Conservation (phyloP, 1,284 basidiomycete species). For the Irpex lacteus region DNA sequence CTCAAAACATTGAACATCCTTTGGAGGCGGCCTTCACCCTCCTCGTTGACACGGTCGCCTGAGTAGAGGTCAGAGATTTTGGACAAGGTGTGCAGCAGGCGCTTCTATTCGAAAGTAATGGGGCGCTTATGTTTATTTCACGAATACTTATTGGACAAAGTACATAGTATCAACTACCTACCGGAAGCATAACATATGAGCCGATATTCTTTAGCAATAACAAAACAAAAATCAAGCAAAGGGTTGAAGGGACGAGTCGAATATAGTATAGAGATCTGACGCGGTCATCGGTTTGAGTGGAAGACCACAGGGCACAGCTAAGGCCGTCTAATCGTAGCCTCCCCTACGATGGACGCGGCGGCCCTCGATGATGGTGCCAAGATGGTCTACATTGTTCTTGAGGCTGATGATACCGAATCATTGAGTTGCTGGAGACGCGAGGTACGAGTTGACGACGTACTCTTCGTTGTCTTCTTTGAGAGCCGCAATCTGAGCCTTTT, state of each 20-base stretch:
- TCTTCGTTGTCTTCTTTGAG: not conserved
- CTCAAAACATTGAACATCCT: slow-evolving; percentile 17
- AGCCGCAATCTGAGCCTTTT: not conserved
- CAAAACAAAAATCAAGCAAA: no score
- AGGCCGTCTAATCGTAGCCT: not conserved
- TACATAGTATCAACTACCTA: no score
- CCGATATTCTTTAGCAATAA: no score
- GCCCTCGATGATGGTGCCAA: not conserved
- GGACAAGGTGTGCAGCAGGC: not conserved
- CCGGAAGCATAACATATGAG: no score
- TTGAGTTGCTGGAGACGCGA: not conserved
- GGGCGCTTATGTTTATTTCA: not conserved
- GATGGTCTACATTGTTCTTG: not conserved
- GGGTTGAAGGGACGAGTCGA: no score
- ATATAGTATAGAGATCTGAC: no score
- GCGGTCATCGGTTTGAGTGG: no score
- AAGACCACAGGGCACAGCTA: no score
- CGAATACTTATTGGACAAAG: not conserved
- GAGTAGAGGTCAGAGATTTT: not conserved
- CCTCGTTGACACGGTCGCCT: slow-evolving; percentile 3
- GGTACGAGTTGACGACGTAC: not conserved
- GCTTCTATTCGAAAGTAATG: not conserved
- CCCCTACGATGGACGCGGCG: not conserved
- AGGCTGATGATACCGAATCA: not conserved
- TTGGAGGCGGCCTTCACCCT: not conserved